phyloP scores from a whole-genome alignment of 2,329 filamentous ascomycete genomes.

The Stemphylium beticola region DNA sequence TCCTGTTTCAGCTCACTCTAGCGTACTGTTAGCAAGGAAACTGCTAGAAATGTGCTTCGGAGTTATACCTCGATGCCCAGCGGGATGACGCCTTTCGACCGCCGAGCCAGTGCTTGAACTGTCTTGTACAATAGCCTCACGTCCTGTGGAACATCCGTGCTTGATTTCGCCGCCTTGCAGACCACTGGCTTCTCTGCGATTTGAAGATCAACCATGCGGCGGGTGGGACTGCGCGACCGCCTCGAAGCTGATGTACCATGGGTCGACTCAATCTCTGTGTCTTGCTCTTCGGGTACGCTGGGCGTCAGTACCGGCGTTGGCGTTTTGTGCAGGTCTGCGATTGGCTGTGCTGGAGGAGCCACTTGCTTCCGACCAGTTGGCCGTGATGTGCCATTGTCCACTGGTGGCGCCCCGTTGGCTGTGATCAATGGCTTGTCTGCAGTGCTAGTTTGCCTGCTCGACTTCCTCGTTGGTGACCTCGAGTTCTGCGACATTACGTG shows the following conservation, averaged over 20 bases:
- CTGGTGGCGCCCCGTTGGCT: too few species aligned
- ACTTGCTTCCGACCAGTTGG: too few species aligned
- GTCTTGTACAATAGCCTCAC: conserved; percentile 22
- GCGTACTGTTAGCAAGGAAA: conserved; percentile 13
- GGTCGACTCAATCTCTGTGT: conserved; percentile 17
- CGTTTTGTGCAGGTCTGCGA: conserved; percentile 14
- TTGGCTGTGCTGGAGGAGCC: too few species aligned
- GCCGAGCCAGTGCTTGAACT: conserved; percentile 20
- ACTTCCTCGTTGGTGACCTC: too few species aligned
- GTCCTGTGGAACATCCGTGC: conserved; percentile 21
- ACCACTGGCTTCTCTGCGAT: conserved; percentile 22
- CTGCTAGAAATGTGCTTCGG: conserved; percentile 11
- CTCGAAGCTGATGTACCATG: conserved; percentile 22
- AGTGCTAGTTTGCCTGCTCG: too few species aligned
- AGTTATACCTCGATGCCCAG: conserved; percentile 25
- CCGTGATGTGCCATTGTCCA: too few species aligned
- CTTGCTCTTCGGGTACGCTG: conserved; percentile 17
- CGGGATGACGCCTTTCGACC: conserved; percentile 23
- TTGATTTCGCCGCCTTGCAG: conserved; percentile 15
- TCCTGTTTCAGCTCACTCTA: conserved; percentile 20
- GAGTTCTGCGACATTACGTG: too few species aligned
- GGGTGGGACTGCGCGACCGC: conserved; percentile 22
- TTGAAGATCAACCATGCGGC: conserved; percentile 24
- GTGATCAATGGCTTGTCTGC: too few species aligned
- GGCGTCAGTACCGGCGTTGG: conserved; percentile 15